Percentiles rank a stretch among this genome's conserved stretches.
Evolutionary conservation across 1,284 basidiomycete genomes (phyloP).

Genomic region (Crocinoboletus sp.): DNA sequence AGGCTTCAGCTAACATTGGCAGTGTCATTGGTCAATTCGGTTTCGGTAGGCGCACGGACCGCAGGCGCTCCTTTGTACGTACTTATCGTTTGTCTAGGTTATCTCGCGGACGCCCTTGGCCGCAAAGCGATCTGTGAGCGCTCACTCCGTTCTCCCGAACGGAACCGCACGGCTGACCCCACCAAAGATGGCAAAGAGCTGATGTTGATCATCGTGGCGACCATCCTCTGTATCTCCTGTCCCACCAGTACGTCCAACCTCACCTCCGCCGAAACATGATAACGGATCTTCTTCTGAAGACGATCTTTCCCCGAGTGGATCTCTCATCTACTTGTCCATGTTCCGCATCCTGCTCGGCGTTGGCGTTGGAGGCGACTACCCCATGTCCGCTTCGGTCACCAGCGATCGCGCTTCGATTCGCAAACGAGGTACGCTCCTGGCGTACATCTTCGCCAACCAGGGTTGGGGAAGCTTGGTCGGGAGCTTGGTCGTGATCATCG

Average conservation of each 20-base stretch:
- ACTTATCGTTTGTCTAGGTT: slow-evolving; percentile 26
- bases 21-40: slow-evolving; percentile 70
- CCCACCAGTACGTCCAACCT: slow-evolving; percentile 39
- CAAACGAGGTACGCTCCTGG: slow-evolving; percentile 69
- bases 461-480: slow-evolving; percentile 73
- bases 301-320: slow-evolving; percentile 40
- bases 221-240: slow-evolving; percentile 52
- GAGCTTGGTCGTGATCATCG: slow-evolving; percentile 62
- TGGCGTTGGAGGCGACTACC: slow-evolving; percentile 82
- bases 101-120: slow-evolving; percentile 64
- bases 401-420: slow-evolving; percentile 66
- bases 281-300: slow-evolving; percentile 22
- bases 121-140: slow-evolving; percentile 60
- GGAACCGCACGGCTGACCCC: slow-evolving; percentile 14
- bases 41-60: slow-evolving; percentile 42
- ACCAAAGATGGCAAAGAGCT: slow-evolving; percentile 67
- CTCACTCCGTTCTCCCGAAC: background rate
- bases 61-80: slow-evolving; percentile 14
- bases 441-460: slow-evolving; percentile 73
- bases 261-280: background rate
- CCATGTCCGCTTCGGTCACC: slow-evolving; percentile 69
- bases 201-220: slow-evolving; percentile 72
- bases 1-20: slow-evolving; percentile 69
- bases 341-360: slow-evolving; percentile 72
- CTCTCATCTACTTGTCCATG: slow-evolving; percentile 56